These are phyloP conservation scores for Fusarium buharicum DNA, from an alignment of 2,329 filamentous ascomycete genomes.

Conservation along the genomic window DNA sequence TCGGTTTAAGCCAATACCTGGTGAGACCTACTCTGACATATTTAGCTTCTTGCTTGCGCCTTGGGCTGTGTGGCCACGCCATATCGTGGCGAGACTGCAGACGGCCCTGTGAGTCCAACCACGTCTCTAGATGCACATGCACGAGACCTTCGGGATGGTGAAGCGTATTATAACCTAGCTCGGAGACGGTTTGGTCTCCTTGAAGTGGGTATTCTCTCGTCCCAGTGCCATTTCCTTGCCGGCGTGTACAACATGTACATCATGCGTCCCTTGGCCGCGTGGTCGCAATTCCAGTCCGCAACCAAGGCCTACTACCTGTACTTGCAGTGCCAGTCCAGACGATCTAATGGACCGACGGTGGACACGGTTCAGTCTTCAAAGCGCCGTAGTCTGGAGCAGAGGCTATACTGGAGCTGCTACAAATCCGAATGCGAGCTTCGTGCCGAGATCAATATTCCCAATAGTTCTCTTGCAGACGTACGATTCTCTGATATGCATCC, in stretches of 20 bases:
- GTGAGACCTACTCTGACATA: background rate
- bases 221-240: conserved; percentile 54
- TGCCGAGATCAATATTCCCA: conserved; percentile 52
- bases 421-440: conserved; percentile 56
- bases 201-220: conserved; percentile 45
- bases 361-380: background rate
- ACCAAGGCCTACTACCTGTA: conserved; percentile 50
- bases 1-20: background rate
- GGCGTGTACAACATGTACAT: conserved; percentile 56
- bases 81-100: background rate
- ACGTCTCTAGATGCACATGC: background rate
- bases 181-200: conserved; percentile 43
- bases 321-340: conserved; percentile 33
- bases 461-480: conserved; percentile 49
- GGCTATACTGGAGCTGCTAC: conserved; percentile 55
- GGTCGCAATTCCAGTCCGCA: conserved; percentile 50
- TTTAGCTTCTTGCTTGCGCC: background rate
- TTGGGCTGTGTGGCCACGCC: background rate
- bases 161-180: conserved; percentile 43
- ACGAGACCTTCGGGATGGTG: conserved; percentile 9
- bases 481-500: conserved; percentile 47
- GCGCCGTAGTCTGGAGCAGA: background rate
- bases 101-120: background rate
- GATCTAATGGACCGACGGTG: background rate
- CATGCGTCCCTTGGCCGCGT: conserved; percentile 49